Evolutionary conservation across 768 basidiomycete species (phyloP).

Genomic region (Cubamyces lactineus): DNA sequence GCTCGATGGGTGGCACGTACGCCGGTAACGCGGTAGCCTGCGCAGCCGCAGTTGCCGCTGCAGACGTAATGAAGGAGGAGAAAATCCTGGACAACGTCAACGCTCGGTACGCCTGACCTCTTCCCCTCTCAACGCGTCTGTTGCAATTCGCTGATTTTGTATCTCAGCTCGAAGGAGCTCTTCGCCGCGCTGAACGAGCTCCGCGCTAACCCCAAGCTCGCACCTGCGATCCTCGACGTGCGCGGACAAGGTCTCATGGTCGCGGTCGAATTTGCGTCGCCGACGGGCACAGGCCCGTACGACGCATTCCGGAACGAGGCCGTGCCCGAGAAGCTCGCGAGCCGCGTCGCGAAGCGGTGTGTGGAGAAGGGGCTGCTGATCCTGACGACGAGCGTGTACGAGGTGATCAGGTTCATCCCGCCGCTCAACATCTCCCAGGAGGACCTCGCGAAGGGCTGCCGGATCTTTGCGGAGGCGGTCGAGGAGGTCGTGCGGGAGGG

Average conservation of each 20-base stretch:
- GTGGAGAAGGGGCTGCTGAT: constrained; percentile 86
- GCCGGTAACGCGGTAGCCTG: constrained; percentile 92
- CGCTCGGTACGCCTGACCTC: constrained; percentile 50
- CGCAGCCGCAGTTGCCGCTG: constrained; percentile 86
- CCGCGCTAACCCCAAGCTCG: constrained; percentile 53
- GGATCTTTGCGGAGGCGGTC: constrained; percentile 71
- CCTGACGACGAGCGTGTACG: constrained; percentile 87
- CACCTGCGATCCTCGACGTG: constrained; percentile 75
- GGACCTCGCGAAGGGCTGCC: constrained; percentile 71
- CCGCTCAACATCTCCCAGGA: constrained; percentile 77
- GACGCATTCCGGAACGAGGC: constrained; percentile 46
- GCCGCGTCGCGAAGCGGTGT: constrained; percentile 75
- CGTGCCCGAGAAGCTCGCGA: constrained; percentile 60
- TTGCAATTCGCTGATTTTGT: not conserved
- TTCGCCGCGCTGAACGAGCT: constrained; percentile 62
- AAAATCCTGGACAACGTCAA: constrained; percentile 82
- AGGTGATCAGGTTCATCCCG: constrained; percentile 92
- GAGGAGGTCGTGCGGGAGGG: constrained; percentile 56
- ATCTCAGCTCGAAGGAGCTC: constrained; percentile 68
- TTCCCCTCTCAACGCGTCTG: not conserved
- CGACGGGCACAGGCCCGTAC: constrained; percentile 51
- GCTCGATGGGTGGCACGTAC: constrained; percentile 90
- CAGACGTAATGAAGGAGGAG: constrained; percentile 76
- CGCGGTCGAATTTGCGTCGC: constrained; percentile 75
- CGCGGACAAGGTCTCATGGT: constrained; percentile 92